Evolutionary conservation across 2,329 filamentous ascomycete species (phyloP), one percentile per base, ranked within the genome.

Genomic region (Dothideomycetes sp.): DNA sequence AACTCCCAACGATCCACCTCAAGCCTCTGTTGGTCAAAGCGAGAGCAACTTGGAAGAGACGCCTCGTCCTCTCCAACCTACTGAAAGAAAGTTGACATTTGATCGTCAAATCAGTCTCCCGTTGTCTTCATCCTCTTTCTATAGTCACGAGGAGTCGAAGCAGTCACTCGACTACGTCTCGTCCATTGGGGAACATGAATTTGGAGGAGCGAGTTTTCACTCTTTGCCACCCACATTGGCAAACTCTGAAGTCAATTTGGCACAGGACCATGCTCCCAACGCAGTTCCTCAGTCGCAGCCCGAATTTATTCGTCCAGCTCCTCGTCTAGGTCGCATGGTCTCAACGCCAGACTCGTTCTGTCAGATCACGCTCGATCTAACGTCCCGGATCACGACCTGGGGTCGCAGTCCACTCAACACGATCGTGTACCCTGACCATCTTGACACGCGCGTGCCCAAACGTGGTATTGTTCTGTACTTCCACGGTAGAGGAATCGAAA

Each of bases 391-490:
- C 49, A 77, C 80, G 0, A 82, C 80, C 0, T 96, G 86, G 78
- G 89, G 89, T 20, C 78, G 89, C 18, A 74, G 75, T 0, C 65
- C 63, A 1, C 67, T 71, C 15, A 88, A 86, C 51, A 89, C 82
- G 0, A 62, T 79, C 20, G 67, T 79, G 2, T 84, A 87, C 52
- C 61, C 72, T 1, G 67, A 79, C 33, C 64, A 60, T 20, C 63
- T 65, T 17, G 85, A 95, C 49, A 71, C 69, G 2, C 80, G 79
- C 12, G 76, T 96, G 24, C 85, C 88, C 1, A 89, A 89, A 55
- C 80, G 80, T 47, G 86, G 84, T 1, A 77, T 94, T 51, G 81
- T 84, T 52, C 67, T 95, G 25, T 69, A 85, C 23, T 75, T 91
- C 20, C 86, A 82, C 71, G 78, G 75, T 41, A 72, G 78, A 1